phyloP scores from a whole-genome alignment of 2,329 filamentous ascomycete species.

The Rugonectria rugulosa region DNA sequence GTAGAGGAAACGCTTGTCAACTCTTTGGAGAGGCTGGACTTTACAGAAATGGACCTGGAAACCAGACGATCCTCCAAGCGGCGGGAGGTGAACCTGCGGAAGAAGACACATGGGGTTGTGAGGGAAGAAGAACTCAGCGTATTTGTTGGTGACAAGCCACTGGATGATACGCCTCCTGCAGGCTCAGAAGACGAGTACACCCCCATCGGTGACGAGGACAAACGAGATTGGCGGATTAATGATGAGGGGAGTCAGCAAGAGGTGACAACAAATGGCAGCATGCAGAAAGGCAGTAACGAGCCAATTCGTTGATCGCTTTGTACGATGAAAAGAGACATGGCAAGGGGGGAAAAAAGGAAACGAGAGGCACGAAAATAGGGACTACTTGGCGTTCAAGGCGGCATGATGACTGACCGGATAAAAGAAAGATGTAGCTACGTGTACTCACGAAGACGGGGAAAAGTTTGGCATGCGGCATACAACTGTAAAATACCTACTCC shows the following conservation, averaged over 20 bases:
- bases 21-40: slow-evolving; percentile 58
- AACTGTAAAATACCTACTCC: background rate
- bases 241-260: background rate
- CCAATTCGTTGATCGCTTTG: background rate
- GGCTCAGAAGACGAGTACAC: slow-evolving; percentile 11
- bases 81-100: slow-evolving; percentile 25
- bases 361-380: too few relatives aligned
- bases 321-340: background rate
- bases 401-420: too few relatives aligned
- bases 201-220: background rate
- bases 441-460: background rate
- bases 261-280: too few relatives aligned
- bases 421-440: too few relatives aligned
- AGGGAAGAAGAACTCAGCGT: slow-evolving; percentile 23
- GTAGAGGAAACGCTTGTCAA: slow-evolving; percentile 76
- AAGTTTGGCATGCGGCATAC: background rate
- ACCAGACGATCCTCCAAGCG: slow-evolving; percentile 35
- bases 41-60: slow-evolving; percentile 47
- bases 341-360: too few relatives aligned
- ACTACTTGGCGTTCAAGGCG: too few relatives aligned
- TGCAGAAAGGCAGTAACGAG: too few relatives aligned
- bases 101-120: slow-evolving; percentile 21
- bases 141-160: slow-evolving; percentile 25
- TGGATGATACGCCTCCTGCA: slow-evolving; percentile 21
- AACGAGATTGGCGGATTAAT: background rate